A percentile compares a stretch with the other conserved stretches of the same genome.
Conservation (phyloP, 257 asterid genomes). For the Penstemon newberryi region DNA sequence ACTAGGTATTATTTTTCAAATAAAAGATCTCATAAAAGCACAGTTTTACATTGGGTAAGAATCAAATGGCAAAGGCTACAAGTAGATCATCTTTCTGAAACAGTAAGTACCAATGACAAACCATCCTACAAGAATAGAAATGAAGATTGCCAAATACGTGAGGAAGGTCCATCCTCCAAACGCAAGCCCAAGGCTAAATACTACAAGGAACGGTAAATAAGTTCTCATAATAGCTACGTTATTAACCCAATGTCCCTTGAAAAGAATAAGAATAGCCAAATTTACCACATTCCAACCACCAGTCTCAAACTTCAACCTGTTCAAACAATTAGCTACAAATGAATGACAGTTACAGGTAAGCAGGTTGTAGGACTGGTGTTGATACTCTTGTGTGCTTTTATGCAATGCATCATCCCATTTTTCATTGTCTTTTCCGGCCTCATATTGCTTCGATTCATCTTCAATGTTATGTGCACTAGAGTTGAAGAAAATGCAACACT, state of each 20-base stretch:
- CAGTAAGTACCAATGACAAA: conserved; percentile 74
- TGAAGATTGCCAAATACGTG: conserved; percentile 47
- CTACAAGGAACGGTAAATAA: conserved; percentile 61
- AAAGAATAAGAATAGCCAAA: conserved; percentile 66
- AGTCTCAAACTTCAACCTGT: conserved; percentile 70
- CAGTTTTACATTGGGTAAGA: conserved; percentile 21
- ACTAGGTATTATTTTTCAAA: conserved; percentile 24
- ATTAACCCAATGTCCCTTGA: conserved; percentile 69
- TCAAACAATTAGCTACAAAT: conserved; percentile 82
- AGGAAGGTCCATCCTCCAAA: conserved; percentile 73
- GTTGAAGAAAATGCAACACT: conserved; percentile 59
- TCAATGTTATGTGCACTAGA: conserved; percentile 38
- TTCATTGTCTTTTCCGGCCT: conserved; percentile 34
- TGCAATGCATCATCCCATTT: conserved; percentile 79
- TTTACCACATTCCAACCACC: conserved; percentile 90
- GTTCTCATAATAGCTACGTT: conserved; percentile 56
- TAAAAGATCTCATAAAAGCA: not conserved
- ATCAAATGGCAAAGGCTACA: conserved; percentile 39
- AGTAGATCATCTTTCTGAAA: conserved; percentile 61
- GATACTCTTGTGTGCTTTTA: conserved; percentile 81
- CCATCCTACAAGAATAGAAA: conserved; percentile 73
- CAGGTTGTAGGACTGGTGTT: conserved; percentile 84
- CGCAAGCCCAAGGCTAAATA: conserved; percentile 50
- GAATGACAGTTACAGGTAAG: conserved; percentile 97
- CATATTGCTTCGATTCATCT: conserved; percentile 31